A percentile compares a stretch with the other conserved stretches of the same genome.
Evolutionary conservation across 2,329 filamentous ascomycete genomes (phyloP).

Genomic region (Dactylonectria macrodidyma): DNA sequence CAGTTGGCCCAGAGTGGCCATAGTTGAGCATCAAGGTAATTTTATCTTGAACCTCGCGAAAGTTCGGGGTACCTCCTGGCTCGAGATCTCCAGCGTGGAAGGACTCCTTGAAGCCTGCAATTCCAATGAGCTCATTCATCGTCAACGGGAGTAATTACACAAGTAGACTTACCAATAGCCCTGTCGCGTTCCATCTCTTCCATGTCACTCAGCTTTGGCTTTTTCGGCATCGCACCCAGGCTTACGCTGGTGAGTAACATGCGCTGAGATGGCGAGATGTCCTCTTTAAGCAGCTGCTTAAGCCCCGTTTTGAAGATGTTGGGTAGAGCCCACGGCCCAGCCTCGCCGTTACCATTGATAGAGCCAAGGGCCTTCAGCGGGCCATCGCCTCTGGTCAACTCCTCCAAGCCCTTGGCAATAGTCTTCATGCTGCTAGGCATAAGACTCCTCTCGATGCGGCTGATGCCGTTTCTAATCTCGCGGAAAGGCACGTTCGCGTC

Average conservation of each 20-base stretch:
- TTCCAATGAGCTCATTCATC: not conserved
- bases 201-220: conserved; percentile 14
- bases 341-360: conserved; percentile 26
- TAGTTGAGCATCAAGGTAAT: conserved; percentile 37
- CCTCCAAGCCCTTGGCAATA: conserved; percentile 33
- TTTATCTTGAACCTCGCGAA: conserved; percentile 34
- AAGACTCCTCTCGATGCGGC: conserved; percentile 34
- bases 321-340: conserved; percentile 41
- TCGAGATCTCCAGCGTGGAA: conserved; percentile 49
- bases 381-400: conserved; percentile 23
- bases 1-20: conserved; percentile 26
- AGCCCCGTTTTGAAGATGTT: conserved; percentile 44
- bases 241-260: conserved; percentile 33
- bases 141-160: not conserved
- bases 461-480: conserved; percentile 42
- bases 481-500: conserved; percentile 40
- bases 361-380: conserved; percentile 22
- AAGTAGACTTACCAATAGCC: conserved; percentile 34
- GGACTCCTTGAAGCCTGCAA: conserved; percentile 44
- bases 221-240: conserved; percentile 31
- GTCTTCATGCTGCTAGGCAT: conserved; percentile 31
- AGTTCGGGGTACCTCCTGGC: conserved; percentile 41
- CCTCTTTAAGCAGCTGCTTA: conserved; percentile 25
- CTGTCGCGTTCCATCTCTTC: conserved; percentile 47
- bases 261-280: not conserved